A percentile compares a stretch with the other conserved stretches of the same genome.
Evolutionary conservation across 768 basidiomycete species (phyloP).

Genomic region (Flagelloscypha sp.): DNA sequence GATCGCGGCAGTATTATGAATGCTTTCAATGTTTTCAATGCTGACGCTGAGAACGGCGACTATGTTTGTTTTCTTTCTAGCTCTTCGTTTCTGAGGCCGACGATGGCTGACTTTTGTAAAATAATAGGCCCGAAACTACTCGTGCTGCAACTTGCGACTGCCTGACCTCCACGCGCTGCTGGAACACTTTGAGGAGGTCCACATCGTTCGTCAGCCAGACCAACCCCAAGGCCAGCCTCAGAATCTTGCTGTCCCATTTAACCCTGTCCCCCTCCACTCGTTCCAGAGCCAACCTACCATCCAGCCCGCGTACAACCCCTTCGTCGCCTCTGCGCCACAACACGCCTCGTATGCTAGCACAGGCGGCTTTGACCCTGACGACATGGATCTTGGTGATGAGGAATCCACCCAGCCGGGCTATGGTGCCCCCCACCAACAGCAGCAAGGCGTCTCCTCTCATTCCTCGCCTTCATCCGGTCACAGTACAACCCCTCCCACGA

Average conservation of each 20-base stretch:
- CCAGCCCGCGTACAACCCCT: constrained; percentile 11
- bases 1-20: constrained; percentile 55
- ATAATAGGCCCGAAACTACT: constrained; percentile 88
- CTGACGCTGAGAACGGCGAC: no score
- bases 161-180: constrained; percentile 75
- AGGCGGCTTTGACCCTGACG: constrained; percentile 68
- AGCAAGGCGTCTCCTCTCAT: constrained; percentile 24
- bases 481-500: constrained; percentile 40
- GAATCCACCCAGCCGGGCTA: constrained; percentile 18
- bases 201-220: constrained; percentile 52
- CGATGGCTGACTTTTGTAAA: no score
- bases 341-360: constrained; percentile 17
- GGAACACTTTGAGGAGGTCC: constrained; percentile 88
- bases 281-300: constrained; percentile 23
- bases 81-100: no score
- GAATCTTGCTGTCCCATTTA: constrained; percentile 38
- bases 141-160: constrained; percentile 78
- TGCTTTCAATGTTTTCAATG: constrained; percentile 56
- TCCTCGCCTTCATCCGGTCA: constrained; percentile 36
- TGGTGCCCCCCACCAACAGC: constrained; percentile 14
- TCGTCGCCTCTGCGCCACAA: constrained; percentile 16
- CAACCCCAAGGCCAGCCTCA: constrained; percentile 32
- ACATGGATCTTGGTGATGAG: constrained; percentile 55
- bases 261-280: constrained; percentile 40
- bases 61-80: constrained; percentile 5